These are phyloP conservation scores for Amanita rimosa DNA, from an alignment of 768 basidiomycete species.

Conservation along the genomic window DNA sequence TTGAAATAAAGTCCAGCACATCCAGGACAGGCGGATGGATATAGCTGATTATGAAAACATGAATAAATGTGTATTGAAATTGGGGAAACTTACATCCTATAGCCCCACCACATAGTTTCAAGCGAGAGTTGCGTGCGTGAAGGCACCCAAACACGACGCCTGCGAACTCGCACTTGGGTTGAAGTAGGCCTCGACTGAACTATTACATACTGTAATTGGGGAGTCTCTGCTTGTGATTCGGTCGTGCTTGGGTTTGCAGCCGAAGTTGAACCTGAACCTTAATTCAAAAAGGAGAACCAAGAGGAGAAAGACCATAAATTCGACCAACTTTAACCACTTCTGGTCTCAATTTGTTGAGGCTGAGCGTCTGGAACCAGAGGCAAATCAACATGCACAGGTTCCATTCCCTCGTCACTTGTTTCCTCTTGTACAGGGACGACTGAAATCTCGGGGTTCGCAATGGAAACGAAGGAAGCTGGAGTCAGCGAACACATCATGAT, in stretches of 20 bases:
- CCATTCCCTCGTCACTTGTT: conserved; percentile 9
- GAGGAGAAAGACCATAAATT: conserved; percentile 1
- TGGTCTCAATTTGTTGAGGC: not conserved
- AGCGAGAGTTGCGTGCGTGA: conserved; percentile 63
- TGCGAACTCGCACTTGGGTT: conserved; percentile 7
- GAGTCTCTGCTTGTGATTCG: not conserved
- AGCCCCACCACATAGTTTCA: conserved; percentile 81
- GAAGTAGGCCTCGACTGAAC: not conserved
- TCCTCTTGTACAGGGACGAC: conserved; percentile 6
- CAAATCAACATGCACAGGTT: not conserved
- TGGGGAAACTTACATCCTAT: conserved; percentile 45
- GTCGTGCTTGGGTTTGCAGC: not conserved
- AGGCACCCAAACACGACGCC: conserved; percentile 53
- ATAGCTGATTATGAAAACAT: conserved; percentile 32
- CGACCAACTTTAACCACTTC: conserved; percentile 2
- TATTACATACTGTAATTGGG: not conserved
- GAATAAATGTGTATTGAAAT: not conserved
- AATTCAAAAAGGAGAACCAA: conserved; percentile 3
- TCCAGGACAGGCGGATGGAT: conserved; percentile 69
- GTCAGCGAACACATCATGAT: conserved; percentile 64
- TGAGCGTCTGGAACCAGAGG: not conserved
- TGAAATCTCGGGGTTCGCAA: conserved; percentile 22
- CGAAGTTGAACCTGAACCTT: too few relatives aligned
- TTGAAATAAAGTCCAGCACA: conserved; percentile 48
- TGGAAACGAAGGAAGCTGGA: conserved; percentile 2